Percentiles rank a stretch among this genome's conserved stretches.
phyloP scores from a whole-genome alignment of 805 yeast species.

The Tetrapisispora iriomotensis region DNA sequence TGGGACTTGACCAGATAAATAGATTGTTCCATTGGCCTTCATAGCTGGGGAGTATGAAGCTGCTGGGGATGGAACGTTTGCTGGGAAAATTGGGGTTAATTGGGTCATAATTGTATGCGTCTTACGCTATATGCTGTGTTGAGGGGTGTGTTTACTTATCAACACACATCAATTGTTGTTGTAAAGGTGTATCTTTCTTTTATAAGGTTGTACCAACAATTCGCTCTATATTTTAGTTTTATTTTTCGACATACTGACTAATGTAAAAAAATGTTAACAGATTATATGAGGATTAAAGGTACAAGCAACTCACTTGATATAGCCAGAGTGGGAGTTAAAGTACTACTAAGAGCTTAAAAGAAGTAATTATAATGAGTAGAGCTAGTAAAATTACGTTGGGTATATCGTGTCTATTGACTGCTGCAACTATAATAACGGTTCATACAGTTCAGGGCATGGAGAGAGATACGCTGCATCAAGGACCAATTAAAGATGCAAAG shows the following conservation, averaged over 20 bases:
- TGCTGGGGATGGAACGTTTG: constrained; percentile 82
- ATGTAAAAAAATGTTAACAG: too few species aligned
- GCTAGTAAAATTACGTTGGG: constrained; percentile 72
- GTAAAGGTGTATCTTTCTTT: not conserved
- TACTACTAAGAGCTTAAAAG: too few species aligned
- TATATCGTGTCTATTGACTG: constrained; percentile 44
- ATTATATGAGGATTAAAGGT: too few species aligned
- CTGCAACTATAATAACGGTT: constrained; percentile 55
- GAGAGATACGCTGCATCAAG: constrained; percentile 62
- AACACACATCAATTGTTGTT: too few species aligned
- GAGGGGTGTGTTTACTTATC: too few species aligned
- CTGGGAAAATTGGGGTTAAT: not conserved
- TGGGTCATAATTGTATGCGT: too few species aligned
- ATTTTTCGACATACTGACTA: too few species aligned
- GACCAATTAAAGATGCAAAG: constrained; percentile 76
- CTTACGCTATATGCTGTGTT: too few species aligned
- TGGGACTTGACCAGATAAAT: constrained; percentile 92
- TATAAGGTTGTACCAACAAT: too few species aligned
- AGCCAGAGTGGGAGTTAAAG: too few species aligned
- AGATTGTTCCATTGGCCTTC: constrained; percentile 76
- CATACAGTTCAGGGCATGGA: constrained; percentile 62
- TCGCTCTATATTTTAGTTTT: too few species aligned
- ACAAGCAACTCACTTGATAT: too few species aligned
- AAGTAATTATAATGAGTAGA: constrained; percentile 69
- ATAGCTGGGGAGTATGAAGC: constrained; percentile 94